Base-by-base conservation (phyloP, 257 asterid species). In the Petrea volubilis region DNA sequence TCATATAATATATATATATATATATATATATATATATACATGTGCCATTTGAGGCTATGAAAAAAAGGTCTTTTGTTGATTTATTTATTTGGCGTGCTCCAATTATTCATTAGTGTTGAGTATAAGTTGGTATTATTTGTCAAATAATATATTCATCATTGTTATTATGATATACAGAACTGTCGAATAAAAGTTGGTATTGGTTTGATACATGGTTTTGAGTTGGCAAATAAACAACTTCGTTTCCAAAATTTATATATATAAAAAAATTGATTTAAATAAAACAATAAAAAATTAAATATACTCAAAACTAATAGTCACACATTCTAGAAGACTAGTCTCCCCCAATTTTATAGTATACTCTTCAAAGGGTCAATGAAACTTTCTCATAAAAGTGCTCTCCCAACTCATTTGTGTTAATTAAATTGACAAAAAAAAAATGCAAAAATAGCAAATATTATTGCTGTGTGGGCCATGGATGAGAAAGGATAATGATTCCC, bases 391-490 rank as follows among this genome's bases (percentile, higher is more conserved):
- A n/a, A n/a, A 21, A 43, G 66, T 52, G 46, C 69, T 70, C 69
- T 69, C 7, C 57, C 73, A 70, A 76, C 72, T 62, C 73, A 63
- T 33, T 63, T 27, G 27, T 44, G 27, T 70, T 68, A 33, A 44
- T 44, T 44, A 46, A 68, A 46, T 51, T 59, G 8, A 58, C 64
- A 49, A 18, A 74, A 74, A 56, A 51, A 7, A 34, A 69, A 60
- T 28, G 21, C 11, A 12, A 75, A 58, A 28, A 34, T 17, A 44
- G 31, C 12, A 50, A 13, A 2, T 41, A 44, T 75, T 60, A 76
- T 62, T 41, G 72, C 58, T n/a, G 0, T 15, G 77, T 70, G 34
- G 80, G 76, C 68, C 80, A 64, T 52, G 27, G 52, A 60, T n/a
- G 74, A 68, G 17, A 25, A 68, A 43, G 76, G 64, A 62, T 61